Percentiles rank a stretch among this genome's conserved stretches.
Conservation (phyloP, 129 eudicot genomes). For the Centrapalus pauciflorus region DNA sequence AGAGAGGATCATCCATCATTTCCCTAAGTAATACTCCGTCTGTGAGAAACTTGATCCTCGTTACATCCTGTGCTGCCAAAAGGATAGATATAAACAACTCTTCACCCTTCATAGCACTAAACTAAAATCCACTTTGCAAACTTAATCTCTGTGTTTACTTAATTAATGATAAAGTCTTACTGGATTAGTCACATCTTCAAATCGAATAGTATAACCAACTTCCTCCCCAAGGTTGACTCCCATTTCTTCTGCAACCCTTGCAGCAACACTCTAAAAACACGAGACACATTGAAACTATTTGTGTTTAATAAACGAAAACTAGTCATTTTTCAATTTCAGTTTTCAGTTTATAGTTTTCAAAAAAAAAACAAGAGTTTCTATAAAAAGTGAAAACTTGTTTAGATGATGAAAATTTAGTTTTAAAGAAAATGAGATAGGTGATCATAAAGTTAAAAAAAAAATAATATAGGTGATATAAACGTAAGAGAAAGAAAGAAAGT, state of each 20-base stretch:
- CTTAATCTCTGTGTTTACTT: neutral
- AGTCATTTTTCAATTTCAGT: too few relatives aligned
- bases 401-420: too few relatives aligned
- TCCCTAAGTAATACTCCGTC: slow-evolving; percentile 97
- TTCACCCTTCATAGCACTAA: slow-evolving; percentile 19
- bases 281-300: neutral
- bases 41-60: slow-evolving; percentile 91
- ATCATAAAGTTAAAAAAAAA: too few relatives aligned
- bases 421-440: too few relatives aligned
- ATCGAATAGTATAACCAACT: slow-evolving; percentile 93
- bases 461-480: too few relatives aligned
- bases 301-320: too few relatives aligned
- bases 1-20: slow-evolving; percentile 98
- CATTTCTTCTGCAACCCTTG: slow-evolving; percentile 96
- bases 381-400: too few relatives aligned
- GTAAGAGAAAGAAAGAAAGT: too few relatives aligned
- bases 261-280: slow-evolving; percentile 66
- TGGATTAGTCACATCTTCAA: slow-evolving; percentile 72
- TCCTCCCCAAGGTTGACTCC: slow-evolving; percentile 93
- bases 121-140: neutral
- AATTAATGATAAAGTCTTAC: slow-evolving; percentile 35
- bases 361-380: too few relatives aligned
- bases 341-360: too few relatives aligned
- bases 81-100: slow-evolving; percentile 17
- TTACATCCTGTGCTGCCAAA: slow-evolving; percentile 62